A percentile compares a stretch with the other conserved stretches of the same genome.
phyloP scores from a whole-genome alignment of 2,329 filamentous ascomycete genomes.

The Cryphonectria naterciae region DNA sequence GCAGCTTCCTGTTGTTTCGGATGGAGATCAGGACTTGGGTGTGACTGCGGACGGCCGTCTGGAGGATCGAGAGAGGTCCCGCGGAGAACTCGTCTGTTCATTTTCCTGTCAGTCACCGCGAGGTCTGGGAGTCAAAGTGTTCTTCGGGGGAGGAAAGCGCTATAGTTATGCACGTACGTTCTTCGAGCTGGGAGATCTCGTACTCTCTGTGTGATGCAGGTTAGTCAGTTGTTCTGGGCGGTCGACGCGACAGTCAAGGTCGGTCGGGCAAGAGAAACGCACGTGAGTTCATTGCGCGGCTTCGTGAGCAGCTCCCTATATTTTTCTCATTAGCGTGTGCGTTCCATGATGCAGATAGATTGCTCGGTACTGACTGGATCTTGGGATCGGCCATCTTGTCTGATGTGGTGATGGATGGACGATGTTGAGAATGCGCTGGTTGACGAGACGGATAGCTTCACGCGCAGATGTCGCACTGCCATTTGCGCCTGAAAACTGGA shows the following conservation, averaged over 20 bases:
- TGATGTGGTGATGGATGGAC: conserved; percentile 29
- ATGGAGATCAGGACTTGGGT: conserved; percentile 96
- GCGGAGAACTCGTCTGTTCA: conserved; percentile 57
- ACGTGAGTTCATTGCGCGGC: conserved; percentile 90
- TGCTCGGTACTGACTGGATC: conserved; percentile 65
- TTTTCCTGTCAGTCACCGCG: conserved; percentile 25
- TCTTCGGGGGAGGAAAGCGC: background rate
- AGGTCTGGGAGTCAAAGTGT: no score
- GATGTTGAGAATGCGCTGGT: conserved; percentile 12
- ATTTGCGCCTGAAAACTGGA: conserved; percentile 22
- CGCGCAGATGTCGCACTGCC: conserved; percentile 13
- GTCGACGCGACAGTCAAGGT: conserved; percentile 14
- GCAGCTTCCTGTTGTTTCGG: conserved; percentile 97
- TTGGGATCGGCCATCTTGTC: conserved; percentile 67
- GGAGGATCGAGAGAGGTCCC: conserved; percentile 79
- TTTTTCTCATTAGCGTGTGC: conserved; percentile 33
- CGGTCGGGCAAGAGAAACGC: conserved; percentile 47
- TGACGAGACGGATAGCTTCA: conserved; percentile 14
- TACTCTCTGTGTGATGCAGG: conserved; percentile 73
- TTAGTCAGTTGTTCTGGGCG: conserved; percentile 10
- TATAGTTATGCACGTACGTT: conserved; percentile 20
- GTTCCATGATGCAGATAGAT: conserved; percentile 2
- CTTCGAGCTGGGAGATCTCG: conserved; percentile 73
- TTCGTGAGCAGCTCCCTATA: conserved; percentile 84
- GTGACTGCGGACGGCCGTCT: conserved; percentile 93